Conservation (phyloP, 768 basidiomycete genomes). For the Russula lepida region DNA sequence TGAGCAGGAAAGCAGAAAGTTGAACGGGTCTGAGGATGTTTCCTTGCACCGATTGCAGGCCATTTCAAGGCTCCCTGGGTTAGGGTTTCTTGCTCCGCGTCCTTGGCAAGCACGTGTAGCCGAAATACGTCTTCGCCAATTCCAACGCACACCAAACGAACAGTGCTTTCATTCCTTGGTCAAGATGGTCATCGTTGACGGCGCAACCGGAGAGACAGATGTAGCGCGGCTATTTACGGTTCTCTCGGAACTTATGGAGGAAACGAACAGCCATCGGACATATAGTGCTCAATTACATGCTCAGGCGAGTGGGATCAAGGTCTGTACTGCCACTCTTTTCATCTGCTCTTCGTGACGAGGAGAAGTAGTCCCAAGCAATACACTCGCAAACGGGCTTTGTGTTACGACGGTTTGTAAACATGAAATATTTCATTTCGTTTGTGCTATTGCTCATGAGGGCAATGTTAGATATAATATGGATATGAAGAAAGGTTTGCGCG, state of each 20-base stretch:
- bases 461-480: slow-evolving; percentile 76
- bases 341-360: background rate
- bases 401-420: slow-evolving; percentile 53
- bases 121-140: background rate
- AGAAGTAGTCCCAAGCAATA: slow-evolving; percentile 65
- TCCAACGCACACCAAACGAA: background rate
- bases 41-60: slow-evolving; percentile 21
- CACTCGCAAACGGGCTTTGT: slow-evolving; percentile 92
- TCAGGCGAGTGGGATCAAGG: slow-evolving; percentile 74
- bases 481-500: slow-evolving; percentile 60
- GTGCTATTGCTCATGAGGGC: background rate
- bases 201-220: slow-evolving; percentile 41
- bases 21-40: slow-evolving; percentile 19
- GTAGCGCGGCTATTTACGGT: slow-evolving; percentile 54
- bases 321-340: slow-evolving; percentile 27
- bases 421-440: too few relatives aligned
- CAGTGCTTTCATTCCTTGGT: background rate
- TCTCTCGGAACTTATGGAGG: slow-evolving; percentile 75
- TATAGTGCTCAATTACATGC: slow-evolving; percentile 64
- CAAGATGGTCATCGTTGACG: slow-evolving; percentile 49
- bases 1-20: slow-evolving; percentile 31
- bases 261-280: slow-evolving; percentile 71
- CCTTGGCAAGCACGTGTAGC: background rate
- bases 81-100: background rate
- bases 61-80: slow-evolving; percentile 21